Evolutionary conservation across 345 rosid species (phyloP).

Genomic region (Boechera stricta): DNA sequence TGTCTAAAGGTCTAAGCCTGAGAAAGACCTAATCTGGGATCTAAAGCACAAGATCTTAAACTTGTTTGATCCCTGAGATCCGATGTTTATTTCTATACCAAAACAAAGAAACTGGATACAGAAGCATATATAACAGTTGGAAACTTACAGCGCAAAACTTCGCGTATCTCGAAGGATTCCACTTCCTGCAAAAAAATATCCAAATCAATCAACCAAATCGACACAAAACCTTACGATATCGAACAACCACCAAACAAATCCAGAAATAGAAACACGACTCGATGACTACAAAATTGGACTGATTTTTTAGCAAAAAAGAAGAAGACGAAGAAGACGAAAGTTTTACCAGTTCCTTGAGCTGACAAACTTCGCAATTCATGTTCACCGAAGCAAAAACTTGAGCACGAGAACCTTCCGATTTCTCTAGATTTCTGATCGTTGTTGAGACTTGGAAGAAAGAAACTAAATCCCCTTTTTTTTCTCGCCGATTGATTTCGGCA

Average conservation of each 20-base stretch:
- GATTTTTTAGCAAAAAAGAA: neutral
- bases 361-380: constrained; percentile 96
- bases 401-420: neutral
- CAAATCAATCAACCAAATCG: neutral
- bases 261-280: constrained; percentile 3
- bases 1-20: neutral
- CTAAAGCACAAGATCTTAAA: constrained; percentile 6
- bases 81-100: neutral
- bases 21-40: constrained; percentile 22
- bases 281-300: constrained; percentile 31
- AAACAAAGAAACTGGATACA: constrained; percentile 1
- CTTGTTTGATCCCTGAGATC: neutral
- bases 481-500: constrained; percentile 6
- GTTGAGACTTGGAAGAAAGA: constrained; percentile 27
- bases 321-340: neutral
- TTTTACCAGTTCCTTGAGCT: constrained; percentile 85
- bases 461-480: neutral
- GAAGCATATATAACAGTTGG: neutral
- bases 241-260: neutral
- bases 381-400: constrained; percentile 8
- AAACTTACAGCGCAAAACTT: constrained; percentile 87
- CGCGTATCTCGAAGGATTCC: constrained; percentile 81
- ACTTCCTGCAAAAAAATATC: constrained; percentile 59
- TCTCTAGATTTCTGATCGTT: constrained; percentile 30
- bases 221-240: neutral